These are phyloP conservation scores for Stramenopiles sp. DNA, from an alignment of 352 stramenopile species.

Conservation along the genomic window DNA sequence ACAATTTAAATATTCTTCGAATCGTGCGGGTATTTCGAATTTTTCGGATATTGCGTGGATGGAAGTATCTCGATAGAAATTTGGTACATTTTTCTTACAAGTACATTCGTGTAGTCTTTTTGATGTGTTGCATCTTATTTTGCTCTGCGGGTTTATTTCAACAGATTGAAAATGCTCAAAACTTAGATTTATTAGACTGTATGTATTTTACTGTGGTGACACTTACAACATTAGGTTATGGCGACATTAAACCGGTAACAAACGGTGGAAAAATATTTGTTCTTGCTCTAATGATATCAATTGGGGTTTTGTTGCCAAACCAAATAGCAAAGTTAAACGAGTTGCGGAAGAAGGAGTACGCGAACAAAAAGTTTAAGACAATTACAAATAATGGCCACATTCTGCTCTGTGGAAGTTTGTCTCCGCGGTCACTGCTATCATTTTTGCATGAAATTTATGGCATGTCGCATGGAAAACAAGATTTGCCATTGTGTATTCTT, in stretches of 20 bases:
- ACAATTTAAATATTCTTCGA: not conserved
- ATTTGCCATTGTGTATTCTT: not conserved
- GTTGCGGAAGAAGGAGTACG: not conserved
- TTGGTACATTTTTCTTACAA: not conserved
- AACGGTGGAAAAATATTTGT: not conserved
- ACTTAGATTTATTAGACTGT: not conserved
- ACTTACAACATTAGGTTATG: not conserved
- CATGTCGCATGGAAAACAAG: not conserved
- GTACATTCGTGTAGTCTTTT: not conserved
- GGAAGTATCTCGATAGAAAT: not conserved
- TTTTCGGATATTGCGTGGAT: not conserved
- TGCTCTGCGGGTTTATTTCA: not conserved
- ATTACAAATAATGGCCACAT: not conserved
- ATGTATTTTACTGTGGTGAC: not conserved
- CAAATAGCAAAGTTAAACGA: not conserved
- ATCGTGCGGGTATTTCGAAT: not conserved
- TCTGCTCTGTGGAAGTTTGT: not conserved
- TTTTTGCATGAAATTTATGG: slow-evolving; percentile 5
- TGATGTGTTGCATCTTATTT: not conserved
- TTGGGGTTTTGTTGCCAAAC: not conserved
- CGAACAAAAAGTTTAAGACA: not conserved
- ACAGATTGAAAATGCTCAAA: not conserved
- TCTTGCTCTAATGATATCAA: not conserved
- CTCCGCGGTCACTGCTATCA: not conserved
- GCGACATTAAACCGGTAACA: not conserved